Evolutionary conservation across 768 basidiomycete species (phyloP).

Genomic region (Agaricus subrufescens): DNA sequence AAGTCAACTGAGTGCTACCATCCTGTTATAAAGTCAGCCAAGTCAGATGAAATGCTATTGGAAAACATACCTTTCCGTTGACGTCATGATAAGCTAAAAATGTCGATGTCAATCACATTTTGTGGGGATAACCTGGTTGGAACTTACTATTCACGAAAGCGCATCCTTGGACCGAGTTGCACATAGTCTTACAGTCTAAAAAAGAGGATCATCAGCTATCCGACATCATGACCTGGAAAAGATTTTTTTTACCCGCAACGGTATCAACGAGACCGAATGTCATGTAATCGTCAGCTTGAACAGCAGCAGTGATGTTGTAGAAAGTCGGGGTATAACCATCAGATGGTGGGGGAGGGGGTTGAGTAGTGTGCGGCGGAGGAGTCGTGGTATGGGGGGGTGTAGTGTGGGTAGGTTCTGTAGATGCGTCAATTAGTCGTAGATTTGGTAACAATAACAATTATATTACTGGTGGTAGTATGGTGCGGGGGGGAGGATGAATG

Average conservation of each 20-base stretch:
- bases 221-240: not conserved
- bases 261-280: slow-evolving; percentile 43
- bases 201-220: not conserved
- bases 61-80: slow-evolving; percentile 34
- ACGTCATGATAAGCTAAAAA: slow-evolving; percentile 39
- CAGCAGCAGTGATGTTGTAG: slow-evolving; percentile 35
- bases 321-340: slow-evolving; percentile 36
- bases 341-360: slow-evolving; percentile 13
- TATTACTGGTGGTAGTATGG: too few relatives aligned
- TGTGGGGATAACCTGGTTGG: not conserved
- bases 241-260: slow-evolving; percentile 26
- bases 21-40: slow-evolving; percentile 19
- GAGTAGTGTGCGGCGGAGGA: slow-evolving; percentile 7
- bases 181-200: slow-evolving; percentile 42
- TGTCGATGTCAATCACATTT: not conserved
- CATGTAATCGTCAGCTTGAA: slow-evolving; percentile 34
- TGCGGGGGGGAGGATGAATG: too few relatives aligned
- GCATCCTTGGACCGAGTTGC: slow-evolving; percentile 34
- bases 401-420: not conserved
- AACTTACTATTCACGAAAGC: slow-evolving; percentile 38
- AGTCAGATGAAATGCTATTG: not conserved
- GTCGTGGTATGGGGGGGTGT: slow-evolving; percentile 13
- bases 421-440: not conserved
- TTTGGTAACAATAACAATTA: too few relatives aligned
- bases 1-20: slow-evolving; percentile 39